phyloP scores from a whole-genome alignment of 1,139 yeast species.

The Pichia inconspicua region DNA sequence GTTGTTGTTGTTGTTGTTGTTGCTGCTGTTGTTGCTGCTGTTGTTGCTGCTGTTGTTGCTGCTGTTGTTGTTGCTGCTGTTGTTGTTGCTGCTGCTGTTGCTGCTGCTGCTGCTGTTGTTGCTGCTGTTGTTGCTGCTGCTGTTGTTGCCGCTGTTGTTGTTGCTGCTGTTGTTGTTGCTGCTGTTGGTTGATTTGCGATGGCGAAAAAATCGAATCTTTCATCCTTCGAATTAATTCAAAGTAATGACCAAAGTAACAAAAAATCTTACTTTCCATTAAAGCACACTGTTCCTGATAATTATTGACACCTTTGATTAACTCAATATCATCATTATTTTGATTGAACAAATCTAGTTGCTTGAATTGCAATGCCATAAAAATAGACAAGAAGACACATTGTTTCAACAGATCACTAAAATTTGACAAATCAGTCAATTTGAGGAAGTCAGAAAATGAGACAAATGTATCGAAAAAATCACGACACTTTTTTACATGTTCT shows the following conservation, averaged over 20 bases:
- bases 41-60: background rate
- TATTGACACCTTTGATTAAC: conserved; percentile 2
- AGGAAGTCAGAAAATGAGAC: conserved; percentile 1
- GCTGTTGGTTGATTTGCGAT: background rate
- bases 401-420: conserved; percentile 6
- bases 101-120: background rate
- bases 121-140: background rate
- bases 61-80: background rate
- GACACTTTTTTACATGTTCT: conserved; percentile 4
- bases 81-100: background rate
- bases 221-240: conserved; percentile 6
- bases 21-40: background rate
- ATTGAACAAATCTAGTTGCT: conserved; percentile 5
- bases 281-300: background rate
- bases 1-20: background rate
- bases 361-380: conserved; percentile 11
- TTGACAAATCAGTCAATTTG: background rate
- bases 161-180: background rate
- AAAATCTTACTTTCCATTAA: background rate
- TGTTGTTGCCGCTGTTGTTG: background rate
- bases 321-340: conserved; percentile 2
- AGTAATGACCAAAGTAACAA: conserved; percentile 6
- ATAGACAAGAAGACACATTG: conserved; percentile 4
- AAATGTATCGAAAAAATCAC: conserved; percentile 1
- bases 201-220: conserved; percentile 4